Conservation (phyloP, 176 grass and related monocot genomes). For the Aegilops bicornis region DNA sequence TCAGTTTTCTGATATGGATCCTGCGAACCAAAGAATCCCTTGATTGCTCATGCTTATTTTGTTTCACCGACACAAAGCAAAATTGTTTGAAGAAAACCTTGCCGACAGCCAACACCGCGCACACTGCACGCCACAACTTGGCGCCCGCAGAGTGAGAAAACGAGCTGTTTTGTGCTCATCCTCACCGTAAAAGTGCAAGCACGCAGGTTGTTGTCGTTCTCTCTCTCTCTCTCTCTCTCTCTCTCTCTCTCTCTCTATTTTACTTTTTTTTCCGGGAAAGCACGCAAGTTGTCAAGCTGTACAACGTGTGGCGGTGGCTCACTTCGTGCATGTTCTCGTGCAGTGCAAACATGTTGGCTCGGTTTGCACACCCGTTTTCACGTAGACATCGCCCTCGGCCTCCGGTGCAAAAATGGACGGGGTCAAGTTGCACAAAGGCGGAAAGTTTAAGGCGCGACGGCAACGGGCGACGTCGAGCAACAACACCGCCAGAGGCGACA, state of each 20-base stretch:
- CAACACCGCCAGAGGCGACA: not conserved
- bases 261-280: not conserved
- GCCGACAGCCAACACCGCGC: not conserved
- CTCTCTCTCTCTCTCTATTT: too few species aligned
- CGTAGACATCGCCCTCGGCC: not conserved
- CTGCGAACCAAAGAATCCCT: not conserved
- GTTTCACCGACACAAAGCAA: not conserved
- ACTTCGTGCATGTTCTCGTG: not conserved
- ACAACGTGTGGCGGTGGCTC: not conserved
- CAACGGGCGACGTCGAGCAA: not conserved
- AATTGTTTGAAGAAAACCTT: not conserved
- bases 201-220: not conserved
- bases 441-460: not conserved
- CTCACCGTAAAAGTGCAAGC: not conserved
- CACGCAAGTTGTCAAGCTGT: not conserved
- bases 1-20: not conserved
- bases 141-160: not conserved
- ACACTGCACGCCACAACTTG: not conserved
- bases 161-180: not conserved
- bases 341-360: constrained; percentile 2
- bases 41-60: too few species aligned
- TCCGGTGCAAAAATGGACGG: not conserved
- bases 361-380: not conserved
- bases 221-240: too few species aligned
- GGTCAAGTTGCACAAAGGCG: not conserved